Evolutionary conservation across 345 rosid genomes (phyloP).

Genomic region (Gossypium australe): DNA sequence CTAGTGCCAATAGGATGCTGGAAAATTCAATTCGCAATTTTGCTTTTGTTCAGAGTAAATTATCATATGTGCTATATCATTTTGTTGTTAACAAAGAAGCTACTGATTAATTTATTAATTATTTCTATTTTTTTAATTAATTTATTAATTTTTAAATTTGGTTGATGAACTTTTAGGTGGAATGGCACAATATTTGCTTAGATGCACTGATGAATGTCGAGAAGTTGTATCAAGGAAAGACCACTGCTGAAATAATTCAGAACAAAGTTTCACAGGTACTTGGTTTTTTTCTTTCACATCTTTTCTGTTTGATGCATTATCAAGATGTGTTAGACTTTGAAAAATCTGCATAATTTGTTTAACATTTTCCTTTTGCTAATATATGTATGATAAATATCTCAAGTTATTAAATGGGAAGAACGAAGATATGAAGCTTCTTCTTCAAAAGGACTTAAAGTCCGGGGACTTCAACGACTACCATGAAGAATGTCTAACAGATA

Average conservation of each 20-base stretch:
- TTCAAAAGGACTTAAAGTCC: slow-evolving; percentile 57
- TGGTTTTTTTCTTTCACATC: slow-evolving; percentile 7
- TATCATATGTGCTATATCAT: not conserved
- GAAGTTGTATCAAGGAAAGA: slow-evolving; percentile 62
- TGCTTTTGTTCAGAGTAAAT: not conserved
- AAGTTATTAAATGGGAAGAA: slow-evolving; percentile 68
- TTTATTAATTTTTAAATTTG: not conserved
- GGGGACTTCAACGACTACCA: slow-evolving; percentile 69
- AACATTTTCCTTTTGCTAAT: slow-evolving; percentile 1
- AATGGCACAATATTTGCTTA: slow-evolving; percentile 74
- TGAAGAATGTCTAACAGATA: slow-evolving; percentile 87
- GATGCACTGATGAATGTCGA: slow-evolving; percentile 70
- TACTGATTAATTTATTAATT: too few species aligned
- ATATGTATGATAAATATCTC: slow-evolving; percentile 7
- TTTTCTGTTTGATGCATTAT: slow-evolving; percentile 1
- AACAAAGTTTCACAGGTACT: slow-evolving; percentile 73
- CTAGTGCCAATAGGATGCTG: not conserved
- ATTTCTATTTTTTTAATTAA: not conserved
- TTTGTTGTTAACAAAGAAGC: slow-evolving; percentile 1
- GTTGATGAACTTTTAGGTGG: slow-evolving; percentile 47
- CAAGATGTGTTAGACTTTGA: slow-evolving; percentile 3
- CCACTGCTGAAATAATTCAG: slow-evolving; percentile 58
- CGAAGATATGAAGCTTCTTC: slow-evolving; percentile 57
- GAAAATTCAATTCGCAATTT: not conserved
- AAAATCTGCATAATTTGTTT: not conserved